phyloP scores from a whole-genome alignment of 2,329 filamentous ascomycete species.

The Cladosporium halotolerans region DNA sequence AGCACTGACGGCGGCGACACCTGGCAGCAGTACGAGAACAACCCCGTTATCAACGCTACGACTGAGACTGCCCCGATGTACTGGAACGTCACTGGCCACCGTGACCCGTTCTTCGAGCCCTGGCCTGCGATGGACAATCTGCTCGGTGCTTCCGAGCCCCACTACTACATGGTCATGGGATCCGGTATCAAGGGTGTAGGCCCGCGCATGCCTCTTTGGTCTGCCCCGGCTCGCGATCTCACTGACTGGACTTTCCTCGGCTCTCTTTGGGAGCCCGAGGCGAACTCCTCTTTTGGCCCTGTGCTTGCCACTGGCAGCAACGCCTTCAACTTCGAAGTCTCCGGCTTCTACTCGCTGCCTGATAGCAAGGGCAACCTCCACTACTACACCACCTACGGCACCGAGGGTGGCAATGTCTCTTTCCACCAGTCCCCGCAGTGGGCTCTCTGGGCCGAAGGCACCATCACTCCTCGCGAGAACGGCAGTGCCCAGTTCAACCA shows the following conservation, averaged over 20 bases:
- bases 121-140: slow-evolving; percentile 38
- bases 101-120: slow-evolving; percentile 33
- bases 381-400: slow-evolving; percentile 39
- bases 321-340: slow-evolving; percentile 45
- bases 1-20: slow-evolving; percentile 42
- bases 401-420: slow-evolving; percentile 40
- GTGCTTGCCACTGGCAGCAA: slow-evolving; percentile 39
- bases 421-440: slow-evolving; percentile 36
- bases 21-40: slow-evolving; percentile 42
- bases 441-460: slow-evolving; percentile 43
- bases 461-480: slow-evolving; percentile 36
- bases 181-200: slow-evolving; percentile 44
- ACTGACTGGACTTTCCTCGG: slow-evolving; percentile 44
- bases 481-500: slow-evolving; percentile 41
- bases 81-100: slow-evolving; percentile 41
- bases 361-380: slow-evolving; percentile 40
- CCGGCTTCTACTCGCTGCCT: slow-evolving; percentile 41
- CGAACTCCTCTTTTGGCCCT: slow-evolving; percentile 37
- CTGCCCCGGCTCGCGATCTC: slow-evolving; percentile 38
- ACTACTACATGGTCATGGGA: slow-evolving; percentile 42
- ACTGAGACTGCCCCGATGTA: slow-evolving; percentile 32
- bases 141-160: slow-evolving; percentile 36
- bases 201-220: slow-evolving; percentile 43
- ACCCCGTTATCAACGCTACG: slow-evolving; percentile 39
- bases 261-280: slow-evolving; percentile 40